Base-by-base conservation (phyloP, 1,139 yeast genomes). In the Scheffersomyces illinoinensis region DNA sequence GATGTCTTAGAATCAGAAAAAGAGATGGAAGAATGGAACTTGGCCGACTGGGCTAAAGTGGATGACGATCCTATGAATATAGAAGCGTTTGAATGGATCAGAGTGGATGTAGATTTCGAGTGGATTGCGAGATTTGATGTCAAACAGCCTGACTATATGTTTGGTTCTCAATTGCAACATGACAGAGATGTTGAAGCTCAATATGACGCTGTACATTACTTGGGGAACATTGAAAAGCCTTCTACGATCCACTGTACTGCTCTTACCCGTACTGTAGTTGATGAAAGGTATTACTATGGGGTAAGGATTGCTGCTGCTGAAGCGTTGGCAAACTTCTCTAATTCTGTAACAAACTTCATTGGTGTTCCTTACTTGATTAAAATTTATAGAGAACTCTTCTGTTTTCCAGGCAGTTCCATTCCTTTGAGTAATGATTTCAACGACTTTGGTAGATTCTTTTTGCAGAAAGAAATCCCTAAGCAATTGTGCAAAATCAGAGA, bases 141-240 rank as follows among this genome's bases (percentile, higher is more conserved):
- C 48, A 90, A 89, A 65, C 98, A 93, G 72, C 97, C 97, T 0
- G 98, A 93, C 68, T 91, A 92, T 70, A 96, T 95, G 98, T 95
- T 85, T 72, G 92, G 93, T 0, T 90, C 98, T 0, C 99, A 96
- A 69, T 76, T 96, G 48, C 96, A 91, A 66, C 96, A 92, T 71
- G 99, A 96, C 74, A 79, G 98, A 63, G 99, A 96, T 70, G 97
- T 96, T 18, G 97, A 93, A 64, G 99, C 99, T 0, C 99, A 96
- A 69, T 77, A 85, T 57, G 97, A 93, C 59, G 93, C 98, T 2
- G 84, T 93, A 18, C 77, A 83, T 55, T 91, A 85, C 72, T 93
- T 92, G 72, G 88, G 88, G 8, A 83, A 80, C 43, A 77, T 83
- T 5, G 83, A 81, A 52, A 84, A 85, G 59, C 91, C 93, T 0